phyloP scores from a whole-genome alignment of 768 basidiomycete species.

The Harrya chromipes region DNA sequence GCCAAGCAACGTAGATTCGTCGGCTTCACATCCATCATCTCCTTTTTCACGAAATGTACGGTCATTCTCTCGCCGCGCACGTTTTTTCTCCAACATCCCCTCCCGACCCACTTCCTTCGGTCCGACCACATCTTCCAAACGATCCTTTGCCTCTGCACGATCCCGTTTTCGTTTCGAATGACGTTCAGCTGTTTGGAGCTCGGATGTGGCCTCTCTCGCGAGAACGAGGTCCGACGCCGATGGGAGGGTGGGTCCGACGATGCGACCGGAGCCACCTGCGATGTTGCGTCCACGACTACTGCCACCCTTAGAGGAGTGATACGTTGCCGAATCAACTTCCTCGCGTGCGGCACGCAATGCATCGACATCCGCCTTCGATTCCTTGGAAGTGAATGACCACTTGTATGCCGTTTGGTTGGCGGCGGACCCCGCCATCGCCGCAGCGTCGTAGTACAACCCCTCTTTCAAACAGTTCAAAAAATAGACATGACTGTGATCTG shows the following conservation, averaged over 20 bases:
- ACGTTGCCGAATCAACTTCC: slow-evolving; percentile 50
- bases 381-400: slow-evolving; percentile 80
- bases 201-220: slow-evolving; percentile 59
- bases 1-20: slow-evolving; percentile 78
- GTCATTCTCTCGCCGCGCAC: slow-evolving; percentile 68
- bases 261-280: slow-evolving; percentile 35
- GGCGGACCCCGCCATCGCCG: slow-evolving; percentile 50
- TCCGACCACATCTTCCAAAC: slow-evolving; percentile 73
- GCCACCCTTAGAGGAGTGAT: slow-evolving; percentile 23
- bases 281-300: slow-evolving; percentile 25
- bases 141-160: slow-evolving; percentile 59
- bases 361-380: slow-evolving; percentile 53
- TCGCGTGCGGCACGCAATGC: slow-evolving; percentile 59
- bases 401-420: slow-evolving; percentile 79
- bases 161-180: slow-evolving; percentile 64
- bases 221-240: slow-evolving; percentile 65
- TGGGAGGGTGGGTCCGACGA: slow-evolving; percentile 69
- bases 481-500: not conserved
- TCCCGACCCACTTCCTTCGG: slow-evolving; percentile 82
- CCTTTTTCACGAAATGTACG: slow-evolving; percentile 64
- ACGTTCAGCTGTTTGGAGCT: slow-evolving; percentile 51
- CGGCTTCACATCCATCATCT: slow-evolving; percentile 74
- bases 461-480: slow-evolving; percentile 21
- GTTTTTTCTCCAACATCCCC: slow-evolving; percentile 84
- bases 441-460: slow-evolving; percentile 59